A percentile compares a stretch with the other conserved stretches of the same genome.
Evolutionary conservation across 805 yeast species (phyloP).

Genomic region (Starmera pachycereana): DNA sequence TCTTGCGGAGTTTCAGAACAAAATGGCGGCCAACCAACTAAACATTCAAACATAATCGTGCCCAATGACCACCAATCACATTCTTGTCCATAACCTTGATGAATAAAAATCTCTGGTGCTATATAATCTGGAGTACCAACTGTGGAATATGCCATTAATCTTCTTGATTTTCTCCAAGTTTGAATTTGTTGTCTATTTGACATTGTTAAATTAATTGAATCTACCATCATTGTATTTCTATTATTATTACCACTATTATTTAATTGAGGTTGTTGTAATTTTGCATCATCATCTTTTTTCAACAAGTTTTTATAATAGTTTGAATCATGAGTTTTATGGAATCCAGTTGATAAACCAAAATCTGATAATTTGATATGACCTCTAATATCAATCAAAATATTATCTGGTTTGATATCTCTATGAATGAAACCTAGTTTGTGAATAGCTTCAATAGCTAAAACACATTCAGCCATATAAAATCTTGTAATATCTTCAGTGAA

Average conservation of each 20-base stretch:
- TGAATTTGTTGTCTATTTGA: conserved; percentile 83
- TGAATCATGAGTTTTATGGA: conserved; percentile 83
- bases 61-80: conserved; percentile 99
- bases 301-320: conserved; percentile 75
- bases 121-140: conserved; percentile 99
- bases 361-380: conserved; percentile 94
- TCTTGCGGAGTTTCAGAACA: conserved; percentile 91
- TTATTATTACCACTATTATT: conserved; percentile 26
- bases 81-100: conserved; percentile 87
- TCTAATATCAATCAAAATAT: conserved; percentile 71
- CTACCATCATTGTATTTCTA: conserved; percentile 80
- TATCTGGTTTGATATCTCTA: conserved; percentile 96
- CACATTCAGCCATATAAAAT: conserved; percentile 94
- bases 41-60: conserved; percentile 91
- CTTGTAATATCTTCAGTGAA: conserved; percentile 92
- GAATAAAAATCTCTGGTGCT: conserved; percentile 89
- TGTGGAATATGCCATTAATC: conserved; percentile 85
- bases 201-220: conserved; percentile 91
- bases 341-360: conserved; percentile 95
- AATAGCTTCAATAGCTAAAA: conserved; percentile 84
- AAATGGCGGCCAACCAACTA: conserved; percentile 96
- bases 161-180: conserved; percentile 61
- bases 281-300: conserved; percentile 51
- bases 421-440: conserved; percentile 95
- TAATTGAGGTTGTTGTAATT: conserved; percentile 26